phyloP scores from a whole-genome alignment of 768 basidiomycete genomes.

The Psilocybe cubensis region DNA sequence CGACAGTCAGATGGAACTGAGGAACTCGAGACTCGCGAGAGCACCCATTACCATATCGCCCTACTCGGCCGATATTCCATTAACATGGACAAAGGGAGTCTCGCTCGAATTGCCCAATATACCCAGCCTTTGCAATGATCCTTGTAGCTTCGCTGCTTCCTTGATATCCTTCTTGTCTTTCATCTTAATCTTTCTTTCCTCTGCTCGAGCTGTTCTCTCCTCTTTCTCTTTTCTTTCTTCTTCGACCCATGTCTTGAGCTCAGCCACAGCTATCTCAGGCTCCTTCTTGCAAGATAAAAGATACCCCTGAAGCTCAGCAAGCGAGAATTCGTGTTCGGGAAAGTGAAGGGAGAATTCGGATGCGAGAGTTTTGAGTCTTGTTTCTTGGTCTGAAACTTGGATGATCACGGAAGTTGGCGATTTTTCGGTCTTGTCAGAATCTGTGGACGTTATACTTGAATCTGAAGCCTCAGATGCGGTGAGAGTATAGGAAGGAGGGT shows the following conservation, averaged over 20 bases:
- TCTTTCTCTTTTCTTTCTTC: slow-evolving; percentile 34
- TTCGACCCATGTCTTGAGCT: slow-evolving; percentile 46
- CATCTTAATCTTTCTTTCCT: slow-evolving; percentile 25
- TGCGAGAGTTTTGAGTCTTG: slow-evolving; percentile 35
- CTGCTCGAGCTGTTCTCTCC: slow-evolving; percentile 37
- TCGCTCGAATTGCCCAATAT: background rate
- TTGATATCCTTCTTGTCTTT: slow-evolving; percentile 28
- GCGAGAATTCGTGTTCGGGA: slow-evolving; percentile 54
- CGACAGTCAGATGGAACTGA: no score
- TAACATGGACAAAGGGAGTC: no score
- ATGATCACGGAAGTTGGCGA: background rate
- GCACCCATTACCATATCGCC: no score
- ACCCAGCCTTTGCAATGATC: background rate
- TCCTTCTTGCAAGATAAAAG: slow-evolving; percentile 48
- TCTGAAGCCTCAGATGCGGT: slow-evolving; percentile 12
- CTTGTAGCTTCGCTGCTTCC: slow-evolving; percentile 28
- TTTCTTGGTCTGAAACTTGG: slow-evolving; percentile 19
- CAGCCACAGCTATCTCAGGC: slow-evolving; percentile 36
- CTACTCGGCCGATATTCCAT: no score
- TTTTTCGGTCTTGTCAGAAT: background rate
- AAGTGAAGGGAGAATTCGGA: slow-evolving; percentile 42
- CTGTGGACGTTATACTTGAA: background rate
- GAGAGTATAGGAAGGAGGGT: slow-evolving; percentile 37
- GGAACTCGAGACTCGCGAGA: no score
- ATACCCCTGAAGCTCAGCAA: slow-evolving; percentile 66